A percentile compares a stretch with the other conserved stretches of the same genome.
Conservation (phyloP, 495 filamentous ascomycete genomes). For the Aspergillus cavernicola region DNA sequence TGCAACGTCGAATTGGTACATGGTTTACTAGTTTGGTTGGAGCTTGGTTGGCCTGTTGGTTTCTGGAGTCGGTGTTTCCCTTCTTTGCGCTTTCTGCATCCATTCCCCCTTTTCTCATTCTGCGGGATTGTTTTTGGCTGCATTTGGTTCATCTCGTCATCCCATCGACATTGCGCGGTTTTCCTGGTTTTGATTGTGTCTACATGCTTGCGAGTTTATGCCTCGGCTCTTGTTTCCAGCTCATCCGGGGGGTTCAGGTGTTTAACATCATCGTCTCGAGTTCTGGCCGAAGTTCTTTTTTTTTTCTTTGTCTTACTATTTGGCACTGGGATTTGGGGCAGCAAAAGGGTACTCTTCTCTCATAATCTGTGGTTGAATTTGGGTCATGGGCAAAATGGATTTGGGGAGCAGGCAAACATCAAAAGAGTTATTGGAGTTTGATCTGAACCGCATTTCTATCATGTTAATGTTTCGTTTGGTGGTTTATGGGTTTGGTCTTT, state of each 20-base stretch:
- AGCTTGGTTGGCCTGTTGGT: conserved; percentile 29
- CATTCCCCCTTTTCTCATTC: conserved; percentile 9
- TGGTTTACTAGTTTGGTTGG: conserved; percentile 25
- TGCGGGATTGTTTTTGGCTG: conserved; percentile 11
- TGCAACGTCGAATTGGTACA: conserved; percentile 27
- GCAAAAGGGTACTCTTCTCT: conserved; percentile 14
- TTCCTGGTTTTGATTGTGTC: conserved; percentile 17
- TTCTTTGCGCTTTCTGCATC: conserved; percentile 22
- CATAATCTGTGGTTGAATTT: conserved; percentile 10
- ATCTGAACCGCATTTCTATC: conserved; percentile 20
- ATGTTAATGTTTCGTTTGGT: conserved; percentile 6
- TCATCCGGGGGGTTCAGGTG: conserved; percentile 20
- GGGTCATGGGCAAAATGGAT: conserved; percentile 16
- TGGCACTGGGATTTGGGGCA: conserved; percentile 15
- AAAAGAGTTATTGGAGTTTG: conserved; percentile 26
- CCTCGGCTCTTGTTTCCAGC: conserved; percentile 21
- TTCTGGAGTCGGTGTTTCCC: conserved; percentile 28
- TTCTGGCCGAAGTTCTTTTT: conserved; percentile 13
- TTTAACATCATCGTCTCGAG: conserved; percentile 19
- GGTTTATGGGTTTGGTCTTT: background rate
- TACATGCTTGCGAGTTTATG: conserved; percentile 17
- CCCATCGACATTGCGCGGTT: conserved; percentile 7
- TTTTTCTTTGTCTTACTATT: conserved; percentile 6
- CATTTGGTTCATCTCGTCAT: conserved; percentile 9
- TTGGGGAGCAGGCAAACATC: conserved; percentile 24